Base-by-base conservation (phyloP, 805 yeast genomes). In the Spathaspora arborariae region DNA sequence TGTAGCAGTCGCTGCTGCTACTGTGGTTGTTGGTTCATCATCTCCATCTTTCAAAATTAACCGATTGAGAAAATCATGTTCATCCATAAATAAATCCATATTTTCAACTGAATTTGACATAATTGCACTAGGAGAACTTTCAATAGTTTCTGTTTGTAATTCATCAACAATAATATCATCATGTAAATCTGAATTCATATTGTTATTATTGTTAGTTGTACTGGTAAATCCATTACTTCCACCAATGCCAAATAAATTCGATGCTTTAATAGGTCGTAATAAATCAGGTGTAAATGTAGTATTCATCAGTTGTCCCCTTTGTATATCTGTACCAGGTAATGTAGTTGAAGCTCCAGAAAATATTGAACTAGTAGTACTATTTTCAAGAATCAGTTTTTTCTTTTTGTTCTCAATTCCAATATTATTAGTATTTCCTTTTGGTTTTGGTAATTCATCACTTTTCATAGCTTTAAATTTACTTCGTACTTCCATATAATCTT, bases 401-500 rank as follows among this genome's bases (percentile, higher is more conserved):
- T 11, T 15, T 6, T 4, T 8, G 11, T 37, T 37, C 3, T 6
- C 35, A 30, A 6, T 6, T 3, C 16, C n/a, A 30, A 13, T 30
- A 15, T 30, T 13, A 3, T 3, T 15, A 4, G 35, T 30, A 6
- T 18, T 37, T 13, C 20, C 39, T 15, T 35, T 36, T 18, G 27
- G 7, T 33, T 21, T 38, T 20, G 36, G 48, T 10, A 30, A 38
- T 42, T 49, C 50, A 27, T 34, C 30, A 36, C 37, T 42, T 27
- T 45, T 50, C 41, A 49, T 42, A 8, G 33, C 36, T 45, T 54
- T 52, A 39, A 54, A 57, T 41, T 54, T 55, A 24, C 51, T 46
- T 42, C 61, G 33, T n/a, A 52, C 46, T 20, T 56, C 60, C 13
- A 60, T 49, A 46, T 56, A 62, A 35, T 50, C 47, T 16, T 52